phyloP scores from a whole-genome alignment of 257 asterid genomes.

The Solanum rostratum region DNA sequence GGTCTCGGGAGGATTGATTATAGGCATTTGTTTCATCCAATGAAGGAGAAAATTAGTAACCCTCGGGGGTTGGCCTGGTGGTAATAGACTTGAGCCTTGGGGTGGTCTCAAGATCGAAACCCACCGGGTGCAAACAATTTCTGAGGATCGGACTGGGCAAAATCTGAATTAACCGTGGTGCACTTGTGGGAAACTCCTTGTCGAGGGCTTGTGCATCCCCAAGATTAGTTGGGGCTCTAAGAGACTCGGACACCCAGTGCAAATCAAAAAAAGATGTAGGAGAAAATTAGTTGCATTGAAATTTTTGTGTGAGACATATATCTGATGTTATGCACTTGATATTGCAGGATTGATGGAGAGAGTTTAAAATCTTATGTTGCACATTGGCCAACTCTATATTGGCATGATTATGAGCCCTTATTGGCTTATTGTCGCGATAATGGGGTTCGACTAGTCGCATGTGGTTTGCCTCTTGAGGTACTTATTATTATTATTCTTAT shows the following conservation, averaged over 20 bases:
- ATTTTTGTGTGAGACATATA: neutral
- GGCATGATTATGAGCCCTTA: conserved; percentile 91
- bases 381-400: conserved; percentile 68
- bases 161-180: no score
- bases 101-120: no score
- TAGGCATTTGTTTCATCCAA: neutral
- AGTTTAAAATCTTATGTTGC: conserved; percentile 52
- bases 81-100: no score
- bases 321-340: conserved; percentile 1
- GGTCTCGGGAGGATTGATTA: no score
- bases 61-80: no score
- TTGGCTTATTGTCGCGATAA: conserved; percentile 63
- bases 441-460: conserved; percentile 64
- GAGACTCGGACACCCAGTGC: no score
- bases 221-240: no score
- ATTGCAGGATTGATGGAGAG: conserved; percentile 69
- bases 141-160: no score
- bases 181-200: no score
- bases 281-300: neutral
- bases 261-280: no score
- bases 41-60: neutral
- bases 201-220: no score
- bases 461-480: conserved; percentile 93
- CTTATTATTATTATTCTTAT: neutral
- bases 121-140: no score